Conservation (phyloP, 2,329 filamentous ascomycete genomes). For the Pseudocercospora musae region DNA sequence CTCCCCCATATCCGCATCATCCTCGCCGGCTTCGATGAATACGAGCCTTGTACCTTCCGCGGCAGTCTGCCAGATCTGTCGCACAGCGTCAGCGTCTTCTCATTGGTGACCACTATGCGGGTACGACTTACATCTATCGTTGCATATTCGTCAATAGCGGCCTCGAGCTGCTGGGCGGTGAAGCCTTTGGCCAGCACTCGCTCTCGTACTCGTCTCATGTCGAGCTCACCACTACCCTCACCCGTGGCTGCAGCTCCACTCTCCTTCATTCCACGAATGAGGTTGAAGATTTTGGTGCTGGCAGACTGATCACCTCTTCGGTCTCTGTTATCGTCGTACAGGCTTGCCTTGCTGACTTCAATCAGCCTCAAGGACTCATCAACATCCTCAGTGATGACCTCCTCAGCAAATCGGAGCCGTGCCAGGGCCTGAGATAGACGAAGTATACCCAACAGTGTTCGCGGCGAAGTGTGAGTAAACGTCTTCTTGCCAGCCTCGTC, state of each 20-base stretch:
- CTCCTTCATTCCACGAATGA: constrained; percentile 84
- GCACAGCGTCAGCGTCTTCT: constrained; percentile 31
- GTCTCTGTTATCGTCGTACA: constrained; percentile 67
- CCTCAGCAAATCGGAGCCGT: constrained; percentile 79
- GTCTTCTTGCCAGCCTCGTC: constrained; percentile 89
- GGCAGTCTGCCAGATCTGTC: constrained; percentile 55
- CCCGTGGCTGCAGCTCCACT: constrained; percentile 76
- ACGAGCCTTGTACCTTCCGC: constrained; percentile 53
- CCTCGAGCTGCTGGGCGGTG: constrained; percentile 86
- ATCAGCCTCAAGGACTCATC: constrained; percentile 89
- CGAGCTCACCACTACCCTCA: constrained; percentile 73
- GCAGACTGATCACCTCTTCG: constrained; percentile 68
- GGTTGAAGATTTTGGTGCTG: constrained; percentile 88
- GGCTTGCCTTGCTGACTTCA: constrained; percentile 87
- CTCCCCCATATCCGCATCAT: constrained; percentile 38
- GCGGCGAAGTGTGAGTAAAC: constrained; percentile 89
- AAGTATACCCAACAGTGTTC: constrained; percentile 87
- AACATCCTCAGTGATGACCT: constrained; percentile 86
- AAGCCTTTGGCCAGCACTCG: constrained; percentile 94
- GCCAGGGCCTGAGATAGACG: constrained; percentile 92
- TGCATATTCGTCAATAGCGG: constrained; percentile 85
- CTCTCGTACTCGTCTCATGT: constrained; percentile 83
- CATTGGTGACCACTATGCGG: background rate
- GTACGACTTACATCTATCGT: constrained; percentile 75
- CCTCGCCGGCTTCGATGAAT: constrained; percentile 53